Conservation (phyloP, 176 grass and related monocot species). For the Hsuehochloa calcarea region DNA sequence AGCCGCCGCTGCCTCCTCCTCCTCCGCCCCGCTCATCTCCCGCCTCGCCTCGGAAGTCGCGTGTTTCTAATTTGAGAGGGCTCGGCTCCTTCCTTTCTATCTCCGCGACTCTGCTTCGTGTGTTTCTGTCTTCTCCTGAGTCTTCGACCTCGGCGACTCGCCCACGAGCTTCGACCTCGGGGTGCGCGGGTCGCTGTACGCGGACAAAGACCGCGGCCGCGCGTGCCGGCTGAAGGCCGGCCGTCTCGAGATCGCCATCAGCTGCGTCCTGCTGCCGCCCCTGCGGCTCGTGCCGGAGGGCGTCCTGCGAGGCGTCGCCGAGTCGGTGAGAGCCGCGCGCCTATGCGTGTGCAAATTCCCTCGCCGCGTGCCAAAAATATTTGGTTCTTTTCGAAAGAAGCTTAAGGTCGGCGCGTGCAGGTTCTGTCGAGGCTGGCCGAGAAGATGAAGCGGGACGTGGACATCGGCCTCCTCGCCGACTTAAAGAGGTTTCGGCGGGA, state of each 20-base stretch:
- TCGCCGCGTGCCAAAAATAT: background rate
- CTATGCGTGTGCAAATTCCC: too few relatives aligned
- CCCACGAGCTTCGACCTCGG: constrained; percentile 56
- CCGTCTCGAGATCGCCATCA: constrained; percentile 60
- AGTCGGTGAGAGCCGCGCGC: constrained; percentile 31
- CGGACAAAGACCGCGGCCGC: constrained; percentile 34
- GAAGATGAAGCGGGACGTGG: constrained; percentile 72
- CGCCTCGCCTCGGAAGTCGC: background rate
- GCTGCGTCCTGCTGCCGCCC: constrained; percentile 49
- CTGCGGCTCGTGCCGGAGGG: constrained; percentile 49
- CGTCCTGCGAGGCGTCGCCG: constrained; percentile 52
- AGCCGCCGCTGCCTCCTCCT: constrained; percentile 10
- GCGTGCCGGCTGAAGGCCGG: constrained; percentile 43
- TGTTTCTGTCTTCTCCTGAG: background rate
- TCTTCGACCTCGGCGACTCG: constrained; percentile 31
- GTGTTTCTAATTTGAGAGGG: constrained; percentile 23
- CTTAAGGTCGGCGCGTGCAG: constrained; percentile 32
- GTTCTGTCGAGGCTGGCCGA: constrained; percentile 55
- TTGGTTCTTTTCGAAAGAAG: background rate
- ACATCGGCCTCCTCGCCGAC: constrained; percentile 63
- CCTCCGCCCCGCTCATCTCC: constrained; percentile 48
- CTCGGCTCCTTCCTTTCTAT: background rate
- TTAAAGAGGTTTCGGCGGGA: constrained; percentile 53
- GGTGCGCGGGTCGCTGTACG: constrained; percentile 60
- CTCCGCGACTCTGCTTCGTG: background rate